These are phyloP conservation scores for Barnettozyma vustinii DNA, from an alignment of 805 yeast genomes.

Conservation along the genomic window DNA sequence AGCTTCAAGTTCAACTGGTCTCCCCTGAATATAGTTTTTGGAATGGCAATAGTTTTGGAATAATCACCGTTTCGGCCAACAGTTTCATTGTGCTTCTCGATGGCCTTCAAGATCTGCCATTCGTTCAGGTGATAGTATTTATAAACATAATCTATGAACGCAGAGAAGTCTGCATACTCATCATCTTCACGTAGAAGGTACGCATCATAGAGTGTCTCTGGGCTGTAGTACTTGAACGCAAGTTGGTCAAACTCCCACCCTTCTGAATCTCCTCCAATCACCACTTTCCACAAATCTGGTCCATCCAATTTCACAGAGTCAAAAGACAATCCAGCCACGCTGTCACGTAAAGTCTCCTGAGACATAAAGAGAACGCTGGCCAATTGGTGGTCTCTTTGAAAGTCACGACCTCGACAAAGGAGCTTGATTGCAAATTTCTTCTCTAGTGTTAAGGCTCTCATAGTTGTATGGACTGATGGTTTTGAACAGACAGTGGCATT, in stretches of 20 bases:
- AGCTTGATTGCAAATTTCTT: background rate
- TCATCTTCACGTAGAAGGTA: background rate
- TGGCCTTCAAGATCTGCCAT: background rate
- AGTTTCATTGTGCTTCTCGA: background rate
- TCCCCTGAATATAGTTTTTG: background rate
- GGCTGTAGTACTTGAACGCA: background rate
- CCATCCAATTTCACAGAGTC: background rate
- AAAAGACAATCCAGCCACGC: background rate
- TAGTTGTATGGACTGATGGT: background rate
- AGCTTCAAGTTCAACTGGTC: background rate
- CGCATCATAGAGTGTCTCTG: background rate
- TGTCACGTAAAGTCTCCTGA: background rate
- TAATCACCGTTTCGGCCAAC: background rate
- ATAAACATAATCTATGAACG: background rate
- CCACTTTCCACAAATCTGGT: background rate
- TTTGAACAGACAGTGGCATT: background rate
- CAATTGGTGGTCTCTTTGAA: background rate
- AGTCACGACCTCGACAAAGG: background rate
- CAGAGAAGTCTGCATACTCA: background rate
- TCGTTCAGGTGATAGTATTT: background rate
- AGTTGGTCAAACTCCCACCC: background rate
- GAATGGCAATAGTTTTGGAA: background rate
- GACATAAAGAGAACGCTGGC: background rate
- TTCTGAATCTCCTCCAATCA: background rate
- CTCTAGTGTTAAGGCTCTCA: conserved; percentile 1